Conservation (phyloP, 352 stramenopile genomes). For the Globisporangium alternatum region DNA sequence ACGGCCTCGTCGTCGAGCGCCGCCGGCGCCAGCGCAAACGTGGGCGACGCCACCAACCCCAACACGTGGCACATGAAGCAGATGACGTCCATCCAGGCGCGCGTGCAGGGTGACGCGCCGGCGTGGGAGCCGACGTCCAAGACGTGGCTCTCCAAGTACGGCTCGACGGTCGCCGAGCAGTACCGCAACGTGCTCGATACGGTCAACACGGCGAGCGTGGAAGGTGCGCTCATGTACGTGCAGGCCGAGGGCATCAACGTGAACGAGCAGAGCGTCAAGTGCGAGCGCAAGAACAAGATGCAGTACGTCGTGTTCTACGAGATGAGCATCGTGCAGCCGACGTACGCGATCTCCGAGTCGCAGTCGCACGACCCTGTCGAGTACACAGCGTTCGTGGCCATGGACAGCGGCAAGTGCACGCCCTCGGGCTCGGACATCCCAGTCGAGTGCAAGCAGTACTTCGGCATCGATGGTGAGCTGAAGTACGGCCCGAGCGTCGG, state of each 20-base stretch:
- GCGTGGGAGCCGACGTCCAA: conserved; percentile 31
- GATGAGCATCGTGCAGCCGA: conserved; percentile 25
- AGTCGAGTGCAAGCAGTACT: conserved; percentile 43
- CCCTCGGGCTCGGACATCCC: conserved; percentile 29
- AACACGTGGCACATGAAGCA: conserved; percentile 33
- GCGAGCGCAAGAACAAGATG: conserved; percentile 33
- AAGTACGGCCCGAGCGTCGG: conserved; percentile 52
- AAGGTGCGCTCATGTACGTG: conserved; percentile 79
- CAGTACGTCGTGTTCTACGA: conserved; percentile 36
- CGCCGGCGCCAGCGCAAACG: not conserved
- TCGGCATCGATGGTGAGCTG: conserved; percentile 37
- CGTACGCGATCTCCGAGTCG: conserved; percentile 43
- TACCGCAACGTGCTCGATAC: conserved; percentile 43
- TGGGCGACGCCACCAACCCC: conserved; percentile 5
- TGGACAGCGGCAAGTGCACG: conserved; percentile 66
- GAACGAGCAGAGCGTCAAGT: conserved; percentile 22
- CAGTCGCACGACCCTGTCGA: conserved; percentile 32
- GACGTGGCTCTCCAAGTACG: conserved; percentile 32
- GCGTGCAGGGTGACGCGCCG: conserved; percentile 48
- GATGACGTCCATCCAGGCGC: conserved; percentile 52
- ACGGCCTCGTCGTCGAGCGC: conserved; percentile 6
- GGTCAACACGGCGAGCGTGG: conserved; percentile 72
- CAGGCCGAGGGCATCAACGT: conserved; percentile 68
- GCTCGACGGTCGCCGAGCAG: conserved; percentile 25
- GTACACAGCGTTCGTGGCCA: conserved; percentile 56